Base-by-base conservation (phyloP, 1,284 basidiomycete species). In the Heterobasidion irregulare region DNA sequence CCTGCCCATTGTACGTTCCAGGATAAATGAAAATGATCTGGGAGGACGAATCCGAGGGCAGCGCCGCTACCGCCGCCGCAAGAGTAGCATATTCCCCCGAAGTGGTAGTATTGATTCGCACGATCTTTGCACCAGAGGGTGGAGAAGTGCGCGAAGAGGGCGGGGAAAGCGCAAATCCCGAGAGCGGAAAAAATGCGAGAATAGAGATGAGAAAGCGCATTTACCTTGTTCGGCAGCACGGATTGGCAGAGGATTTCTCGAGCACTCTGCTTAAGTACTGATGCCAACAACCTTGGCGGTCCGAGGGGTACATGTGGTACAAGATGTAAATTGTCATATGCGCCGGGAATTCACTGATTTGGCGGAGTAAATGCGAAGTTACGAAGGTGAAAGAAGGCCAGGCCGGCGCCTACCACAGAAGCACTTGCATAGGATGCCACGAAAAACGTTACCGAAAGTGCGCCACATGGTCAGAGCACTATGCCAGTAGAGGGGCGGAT, bases 1-100 rank as follows among this genome's bases (percentile, higher is more conserved):
- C 74, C 60, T 80, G 79, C 56, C 77, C 80, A 8, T 65, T 70
- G 63, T 82, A 83, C 2, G 74, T 80, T 8, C 79, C 79, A 13
- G 79, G 72, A 59, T 71, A 80, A 43, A 83, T 73, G 68, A 82
- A 82, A 57, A 82, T 78, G 7, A 71, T 68, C 56, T 70, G 66
- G 3, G 68, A 63, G 35, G 73, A 72, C 52, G 64, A 69, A 61
- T 77, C 77, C 56, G 74, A 69, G 3, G 75, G 75, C 9, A 80
- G 65, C 9, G 77, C 66, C 44, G 67, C 66, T 8, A 79, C 65
- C 0, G 77, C 78, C 7, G 72, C 68, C 6, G 66, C 60, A 18
- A 79, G 61, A 8, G 72, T 75, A 8, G 63, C 62, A 59, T 70
- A 80, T 61, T 78, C 76, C n/a, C 75, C 73, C 8, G 72, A 58